phyloP scores from a whole-genome alignment of 805 yeast species.

The Myxozyma neglecta region DNA sequence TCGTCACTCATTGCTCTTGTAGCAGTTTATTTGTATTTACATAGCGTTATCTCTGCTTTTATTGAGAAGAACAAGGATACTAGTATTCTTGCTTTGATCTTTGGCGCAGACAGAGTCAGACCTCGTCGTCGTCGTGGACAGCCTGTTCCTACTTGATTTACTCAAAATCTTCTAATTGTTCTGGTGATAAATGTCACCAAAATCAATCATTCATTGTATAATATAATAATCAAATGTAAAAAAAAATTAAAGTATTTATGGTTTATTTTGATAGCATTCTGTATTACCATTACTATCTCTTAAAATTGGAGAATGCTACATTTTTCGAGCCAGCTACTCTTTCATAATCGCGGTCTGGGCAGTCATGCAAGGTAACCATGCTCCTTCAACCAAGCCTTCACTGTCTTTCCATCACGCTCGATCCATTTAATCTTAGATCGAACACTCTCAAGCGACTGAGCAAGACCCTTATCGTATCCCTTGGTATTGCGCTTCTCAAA shows the following conservation, averaged over 20 bases:
- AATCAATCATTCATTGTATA: neutral
- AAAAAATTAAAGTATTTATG: no score
- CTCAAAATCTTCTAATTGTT: neutral
- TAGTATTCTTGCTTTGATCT: slow-evolving; percentile 12
- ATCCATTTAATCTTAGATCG: slow-evolving; percentile 54
- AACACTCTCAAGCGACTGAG: slow-evolving; percentile 58
- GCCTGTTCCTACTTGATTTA: neutral
- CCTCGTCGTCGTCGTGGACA: slow-evolving; percentile 10
- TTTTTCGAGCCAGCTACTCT: neutral
- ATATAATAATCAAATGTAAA: neutral
- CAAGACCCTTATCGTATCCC: slow-evolving; percentile 61
- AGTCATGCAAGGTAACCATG: slow-evolving; percentile 26
- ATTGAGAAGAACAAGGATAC: slow-evolving; percentile 12
- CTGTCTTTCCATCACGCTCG: slow-evolving; percentile 39
- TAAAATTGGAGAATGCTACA: neutral
- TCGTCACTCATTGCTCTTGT: slow-evolving; percentile 6
- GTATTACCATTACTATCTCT: neutral
- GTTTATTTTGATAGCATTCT: neutral
- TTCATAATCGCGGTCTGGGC: neutral
- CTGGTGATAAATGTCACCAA: neutral
- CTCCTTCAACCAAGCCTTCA: slow-evolving; percentile 36
- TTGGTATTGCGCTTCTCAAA: slow-evolving; percentile 50
- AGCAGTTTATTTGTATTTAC: slow-evolving; percentile 8
- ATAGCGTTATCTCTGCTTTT: neutral
- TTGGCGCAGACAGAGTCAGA: slow-evolving; percentile 9